phyloP scores from a whole-genome alignment of 768 basidiomycete species.

The Gautieria morchelliformis region DNA sequence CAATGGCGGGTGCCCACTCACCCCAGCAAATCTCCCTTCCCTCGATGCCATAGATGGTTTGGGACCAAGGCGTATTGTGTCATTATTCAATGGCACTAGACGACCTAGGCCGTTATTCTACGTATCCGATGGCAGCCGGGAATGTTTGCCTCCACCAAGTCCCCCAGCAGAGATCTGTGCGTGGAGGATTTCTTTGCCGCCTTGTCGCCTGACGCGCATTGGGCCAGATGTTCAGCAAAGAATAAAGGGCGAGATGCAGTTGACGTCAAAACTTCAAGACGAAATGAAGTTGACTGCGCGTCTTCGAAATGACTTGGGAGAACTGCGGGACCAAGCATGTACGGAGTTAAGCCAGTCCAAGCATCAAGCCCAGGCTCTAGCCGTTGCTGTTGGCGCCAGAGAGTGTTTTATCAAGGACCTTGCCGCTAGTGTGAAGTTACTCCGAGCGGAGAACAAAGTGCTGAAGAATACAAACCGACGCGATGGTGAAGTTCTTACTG shows the following conservation, averaged over 20 bases:
- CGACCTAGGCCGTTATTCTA: neutral
- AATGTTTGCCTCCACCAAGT: neutral
- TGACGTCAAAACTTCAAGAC: neutral
- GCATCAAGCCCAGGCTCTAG: neutral
- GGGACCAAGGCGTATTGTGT: neutral
- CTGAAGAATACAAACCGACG: neutral
- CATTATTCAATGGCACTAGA: neutral
- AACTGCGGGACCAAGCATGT: neutral
- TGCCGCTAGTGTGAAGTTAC: neutral
- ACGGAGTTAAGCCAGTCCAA: neutral
- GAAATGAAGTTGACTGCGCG: neutral
- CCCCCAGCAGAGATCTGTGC: neutral
- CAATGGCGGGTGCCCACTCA: neutral
- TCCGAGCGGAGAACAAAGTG: neutral
- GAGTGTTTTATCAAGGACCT: neutral
- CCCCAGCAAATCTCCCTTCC: neutral
- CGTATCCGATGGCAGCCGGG: neutral
- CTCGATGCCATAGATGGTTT: neutral
- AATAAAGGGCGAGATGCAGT: neutral
- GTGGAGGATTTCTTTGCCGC: neutral
- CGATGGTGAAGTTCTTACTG: neutral
- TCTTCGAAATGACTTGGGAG: neutral
- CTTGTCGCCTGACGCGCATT: neutral
- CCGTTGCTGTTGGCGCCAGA: neutral
- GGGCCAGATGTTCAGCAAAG: neutral